Percentiles rank a stretch among this genome's conserved stretches.
Conservation (phyloP, 2,329 filamentous ascomycete genomes). For the Trichoderma koningiopsis region DNA sequence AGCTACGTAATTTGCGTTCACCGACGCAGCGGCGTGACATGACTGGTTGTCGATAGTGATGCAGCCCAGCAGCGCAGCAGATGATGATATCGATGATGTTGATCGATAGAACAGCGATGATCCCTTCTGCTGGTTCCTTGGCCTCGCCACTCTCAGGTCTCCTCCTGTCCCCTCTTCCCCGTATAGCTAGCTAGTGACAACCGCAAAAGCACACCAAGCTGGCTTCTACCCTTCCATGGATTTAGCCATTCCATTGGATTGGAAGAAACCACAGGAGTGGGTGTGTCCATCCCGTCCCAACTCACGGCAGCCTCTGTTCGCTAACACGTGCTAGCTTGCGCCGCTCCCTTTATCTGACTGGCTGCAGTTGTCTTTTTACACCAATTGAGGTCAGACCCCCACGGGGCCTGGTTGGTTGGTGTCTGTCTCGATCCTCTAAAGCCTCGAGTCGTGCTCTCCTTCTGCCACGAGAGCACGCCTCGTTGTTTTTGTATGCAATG, state of each 20-base stretch:
- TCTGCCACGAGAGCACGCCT: not conserved
- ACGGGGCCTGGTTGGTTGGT: not conserved
- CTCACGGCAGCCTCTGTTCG: conserved; percentile 6
- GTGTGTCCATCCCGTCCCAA: conserved; percentile 15
- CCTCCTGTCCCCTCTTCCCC: not conserved
- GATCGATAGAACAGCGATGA: conserved; percentile 7
- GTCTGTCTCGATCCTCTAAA: conserved; percentile 12
- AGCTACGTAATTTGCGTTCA: conserved; percentile 17
- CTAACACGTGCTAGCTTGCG: conserved; percentile 18
- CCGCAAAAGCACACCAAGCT: not conserved
- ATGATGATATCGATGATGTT: conserved; percentile 12
- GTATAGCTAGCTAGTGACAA: conserved; percentile 1
- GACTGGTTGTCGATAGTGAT: conserved; percentile 1
- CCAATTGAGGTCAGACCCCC: conserved; percentile 4
- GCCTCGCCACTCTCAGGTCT: conserved; percentile 10
- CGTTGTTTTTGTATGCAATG: not conserved
- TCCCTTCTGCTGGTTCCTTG: not conserved
- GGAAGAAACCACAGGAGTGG: not conserved
- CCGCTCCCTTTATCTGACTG: conserved; percentile 1
- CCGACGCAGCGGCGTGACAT: conserved; percentile 16
- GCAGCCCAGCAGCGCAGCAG: conserved; percentile 7
- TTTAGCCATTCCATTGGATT: conserved; percentile 11
- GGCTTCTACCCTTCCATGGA: not conserved
- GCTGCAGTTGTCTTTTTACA: not conserved
- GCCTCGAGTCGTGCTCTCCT: not conserved